A percentile compares a stretch with the other conserved stretches of the same genome.
Evolutionary conservation across 2,329 filamentous ascomycete species (phyloP).

Genomic region (Scedosporium apiospermum): DNA sequence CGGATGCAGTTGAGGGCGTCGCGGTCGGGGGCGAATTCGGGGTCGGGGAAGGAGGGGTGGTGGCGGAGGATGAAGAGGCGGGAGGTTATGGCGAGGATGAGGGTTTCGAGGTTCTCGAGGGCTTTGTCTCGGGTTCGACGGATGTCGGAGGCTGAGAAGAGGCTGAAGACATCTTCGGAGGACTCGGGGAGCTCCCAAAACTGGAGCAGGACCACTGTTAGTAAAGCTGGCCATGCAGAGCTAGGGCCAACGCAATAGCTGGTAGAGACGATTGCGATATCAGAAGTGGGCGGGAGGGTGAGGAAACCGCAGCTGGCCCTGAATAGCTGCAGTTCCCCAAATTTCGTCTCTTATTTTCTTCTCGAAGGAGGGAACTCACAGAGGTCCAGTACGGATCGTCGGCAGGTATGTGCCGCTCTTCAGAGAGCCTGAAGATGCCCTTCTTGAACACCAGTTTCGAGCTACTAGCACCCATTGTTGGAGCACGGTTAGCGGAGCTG

Average conservation of each 20-base stretch:
- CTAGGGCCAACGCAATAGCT: background rate
- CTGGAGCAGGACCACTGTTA: slow-evolving; percentile 32
- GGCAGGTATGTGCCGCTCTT: slow-evolving; percentile 76
- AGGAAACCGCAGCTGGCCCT: slow-evolving; percentile 4
- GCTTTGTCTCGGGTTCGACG: slow-evolving; percentile 79
- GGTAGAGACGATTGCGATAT: background rate
- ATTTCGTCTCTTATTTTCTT: background rate
- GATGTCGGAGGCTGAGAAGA: slow-evolving; percentile 84
- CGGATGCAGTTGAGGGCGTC: slow-evolving; percentile 95
- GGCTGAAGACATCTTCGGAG: slow-evolving; percentile 90
- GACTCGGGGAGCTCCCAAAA: slow-evolving; percentile 98
- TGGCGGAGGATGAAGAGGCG: slow-evolving; percentile 74
- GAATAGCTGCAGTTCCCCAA: background rate
- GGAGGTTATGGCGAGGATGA: slow-evolving; percentile 75
- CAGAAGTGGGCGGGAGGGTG: background rate
- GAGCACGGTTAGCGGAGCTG: background rate
- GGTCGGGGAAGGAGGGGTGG: slow-evolving; percentile 83
- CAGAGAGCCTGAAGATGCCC: slow-evolving; percentile 93
- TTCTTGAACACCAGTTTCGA: slow-evolving; percentile 99
- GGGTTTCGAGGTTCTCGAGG: slow-evolving; percentile 79
- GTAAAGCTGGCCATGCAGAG: background rate
- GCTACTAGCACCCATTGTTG: slow-evolving; percentile 85
- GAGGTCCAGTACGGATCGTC: slow-evolving; percentile 91
- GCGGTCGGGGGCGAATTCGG: slow-evolving; percentile 71
- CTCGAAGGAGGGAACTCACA: slow-evolving; percentile 40